Percentiles rank a stretch among this genome's conserved stretches.
These are phyloP conservation scores for Akanthomyces lecanii DNA, from an alignment of 2,329 filamentous ascomycete species.

Conservation along the genomic window DNA sequence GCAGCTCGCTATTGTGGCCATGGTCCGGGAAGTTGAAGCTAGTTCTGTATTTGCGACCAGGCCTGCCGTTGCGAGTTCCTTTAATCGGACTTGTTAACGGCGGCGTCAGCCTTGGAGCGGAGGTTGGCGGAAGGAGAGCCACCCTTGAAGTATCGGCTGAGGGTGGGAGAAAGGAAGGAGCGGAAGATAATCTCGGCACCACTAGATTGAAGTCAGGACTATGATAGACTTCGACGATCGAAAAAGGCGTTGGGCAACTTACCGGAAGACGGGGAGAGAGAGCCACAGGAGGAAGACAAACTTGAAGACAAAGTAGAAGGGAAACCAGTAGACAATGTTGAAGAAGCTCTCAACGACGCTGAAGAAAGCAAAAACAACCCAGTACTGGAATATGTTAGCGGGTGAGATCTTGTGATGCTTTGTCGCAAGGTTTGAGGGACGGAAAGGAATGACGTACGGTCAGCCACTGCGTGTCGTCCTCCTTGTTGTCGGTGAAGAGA, in stretches of 20 bases:
- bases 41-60: constrained; percentile 6
- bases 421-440: not conserved
- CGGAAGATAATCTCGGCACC: constrained; percentile 96
- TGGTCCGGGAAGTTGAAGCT: not conserved
- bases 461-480: constrained; percentile 78
- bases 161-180: constrained; percentile 86
- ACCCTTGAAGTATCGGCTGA: constrained; percentile 82
- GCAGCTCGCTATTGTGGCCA: not conserved
- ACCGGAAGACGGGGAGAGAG: constrained; percentile 90
- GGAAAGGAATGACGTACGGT: constrained; percentile 49
- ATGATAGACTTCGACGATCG: not conserved
- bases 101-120: constrained; percentile 79
- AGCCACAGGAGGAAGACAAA: constrained; percentile 97
- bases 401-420: not conserved
- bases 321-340: constrained; percentile 88
- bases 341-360: constrained; percentile 79
- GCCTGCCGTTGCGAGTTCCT: constrained; percentile 11
- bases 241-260: constrained; percentile 37
- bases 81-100: constrained; percentile 67
- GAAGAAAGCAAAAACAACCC: constrained; percentile 80
- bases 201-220: constrained; percentile 43
- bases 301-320: constrained; percentile 99
- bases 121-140: constrained; percentile 80
- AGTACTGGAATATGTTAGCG: constrained; percentile 61
- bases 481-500: constrained; percentile 66